Base-by-base conservation (phyloP, 441 rosid species). In the Adansonia gregorii region DNA sequence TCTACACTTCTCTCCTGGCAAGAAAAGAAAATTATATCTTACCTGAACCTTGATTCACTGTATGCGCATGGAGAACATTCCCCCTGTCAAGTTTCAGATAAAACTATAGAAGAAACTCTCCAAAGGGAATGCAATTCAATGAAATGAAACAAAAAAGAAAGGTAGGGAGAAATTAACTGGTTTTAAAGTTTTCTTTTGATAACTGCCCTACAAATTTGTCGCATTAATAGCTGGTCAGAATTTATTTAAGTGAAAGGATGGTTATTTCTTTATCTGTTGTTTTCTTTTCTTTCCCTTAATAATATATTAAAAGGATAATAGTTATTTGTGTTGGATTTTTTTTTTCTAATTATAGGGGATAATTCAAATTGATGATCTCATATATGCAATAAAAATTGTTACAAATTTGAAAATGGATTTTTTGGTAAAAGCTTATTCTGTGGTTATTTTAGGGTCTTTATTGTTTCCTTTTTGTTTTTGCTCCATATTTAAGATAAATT, bases 11-110 rank as follows among this genome's bases (percentile, higher is more conserved):
- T 11, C 39, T 63, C 65, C 20, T 9, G 11, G 35, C 31, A 49
- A 73, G 14, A 41, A 15, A 55, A 65, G 3, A 43, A 14, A 67
- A 75, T 1, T 43, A 31, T 8, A 73, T 9, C 80, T 73, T 74
- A 80, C 85, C 31, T 52, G 73, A 75, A 69, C 22, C 52, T 60
- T 60, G 35, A 79, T 48, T 31, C 54, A 69, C 31, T 61, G 75
- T 70, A 71, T 46, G 11, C 27, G 52, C 15, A n/a, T 51, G 45
- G 49, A 48, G 52, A 77, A 78, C 87, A 83, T 85, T 80, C 74
- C 92, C 91, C 66, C 83, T 76, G 65, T 66, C 74, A 76, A 86
- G 88, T 81, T 83, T 78, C 85, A 51, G 45, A 12, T 19, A 20
- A 67, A 31, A 41, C 67, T 22, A 58, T 45, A 67, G 27, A 74